phyloP scores from a whole-genome alignment of 257 asterid species.

The Rauvolfia tetraphylla region DNA sequence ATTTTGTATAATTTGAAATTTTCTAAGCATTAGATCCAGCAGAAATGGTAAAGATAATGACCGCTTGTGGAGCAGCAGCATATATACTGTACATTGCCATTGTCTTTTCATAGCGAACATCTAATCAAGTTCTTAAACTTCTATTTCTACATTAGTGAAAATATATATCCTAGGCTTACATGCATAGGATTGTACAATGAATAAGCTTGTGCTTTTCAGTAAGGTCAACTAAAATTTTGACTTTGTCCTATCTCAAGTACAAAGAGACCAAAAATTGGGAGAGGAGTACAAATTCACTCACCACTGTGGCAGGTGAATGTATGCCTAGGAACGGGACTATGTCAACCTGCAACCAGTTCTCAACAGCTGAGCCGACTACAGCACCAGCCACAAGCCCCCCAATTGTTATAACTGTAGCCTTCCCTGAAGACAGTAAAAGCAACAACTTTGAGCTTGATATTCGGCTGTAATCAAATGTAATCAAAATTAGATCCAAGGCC shows the following conservation, averaged over 20 bases:
- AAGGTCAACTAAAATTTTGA: slow-evolving; percentile 16
- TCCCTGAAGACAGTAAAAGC: slow-evolving; percentile 51
- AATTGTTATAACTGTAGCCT: slow-evolving; percentile 78
- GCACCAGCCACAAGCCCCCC: slow-evolving; percentile 99
- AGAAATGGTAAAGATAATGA: background rate
- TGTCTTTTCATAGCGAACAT: slow-evolving; percentile 23
- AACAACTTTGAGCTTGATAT: background rate
- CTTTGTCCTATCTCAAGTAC: slow-evolving; percentile 54
- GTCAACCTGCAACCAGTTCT: slow-evolving; percentile 92
- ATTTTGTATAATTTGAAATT: no score
- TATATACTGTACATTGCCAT: slow-evolving; percentile 22
- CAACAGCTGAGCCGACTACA: slow-evolving; percentile 90
- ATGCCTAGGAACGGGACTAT: slow-evolving; percentile 89
- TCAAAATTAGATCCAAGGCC: background rate
- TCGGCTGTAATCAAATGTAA: background rate
- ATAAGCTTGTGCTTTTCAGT: slow-evolving; percentile 24
- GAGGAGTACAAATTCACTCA: slow-evolving; percentile 78
- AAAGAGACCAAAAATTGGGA: slow-evolving; percentile 84
- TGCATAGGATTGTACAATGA: slow-evolving; percentile 17
- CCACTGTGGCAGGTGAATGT: slow-evolving; percentile 78
- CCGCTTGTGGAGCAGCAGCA: slow-evolving; percentile 15
- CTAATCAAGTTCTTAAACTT: slow-evolving; percentile 37
- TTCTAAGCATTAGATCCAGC: background rate
- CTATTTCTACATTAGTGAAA: slow-evolving; percentile 42
- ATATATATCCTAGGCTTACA: slow-evolving; percentile 42